phyloP scores from a whole-genome alignment of 805 yeast genomes.

The Sugiyamaella floridensis region DNA sequence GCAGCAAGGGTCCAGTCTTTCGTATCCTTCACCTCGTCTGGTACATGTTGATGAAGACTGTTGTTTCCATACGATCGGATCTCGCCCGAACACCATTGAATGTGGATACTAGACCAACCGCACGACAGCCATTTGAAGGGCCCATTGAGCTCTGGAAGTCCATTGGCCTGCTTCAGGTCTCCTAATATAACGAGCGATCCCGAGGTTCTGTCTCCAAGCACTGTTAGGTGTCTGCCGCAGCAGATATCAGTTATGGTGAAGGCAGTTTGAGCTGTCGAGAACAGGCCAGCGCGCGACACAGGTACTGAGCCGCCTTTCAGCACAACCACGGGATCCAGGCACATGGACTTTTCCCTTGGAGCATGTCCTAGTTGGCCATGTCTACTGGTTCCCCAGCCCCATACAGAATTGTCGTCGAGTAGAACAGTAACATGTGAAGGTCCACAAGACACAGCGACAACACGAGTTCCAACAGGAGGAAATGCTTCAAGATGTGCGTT shows the following conservation, averaged over 20 bases:
- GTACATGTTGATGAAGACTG: conserved; percentile 61
- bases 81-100: conserved; percentile 24
- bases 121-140: conserved; percentile 29
- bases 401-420: conserved; percentile 37
- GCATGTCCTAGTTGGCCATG: conserved; percentile 45
- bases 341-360: not conserved
- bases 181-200: conserved; percentile 31
- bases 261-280: not conserved
- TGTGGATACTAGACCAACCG: conserved; percentile 81
- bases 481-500: conserved; percentile 11
- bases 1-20: conserved; percentile 28
- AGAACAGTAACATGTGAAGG: conserved; percentile 29
- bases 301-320: not conserved
- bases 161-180: conserved; percentile 24
- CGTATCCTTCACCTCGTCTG: conserved; percentile 1
- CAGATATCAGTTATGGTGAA: conserved; percentile 19
- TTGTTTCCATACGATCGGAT: conserved; percentile 63
- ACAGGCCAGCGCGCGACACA: not conserved
- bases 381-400: conserved; percentile 66
- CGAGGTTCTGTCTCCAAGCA: conserved; percentile 24
- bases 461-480: conserved; percentile 13
- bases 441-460: conserved; percentile 25
- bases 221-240: conserved; percentile 57
- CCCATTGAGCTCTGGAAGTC: not conserved
- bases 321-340: not conserved